Conservation (phyloP, 2,329 filamentous ascomycete species). For the Beauveria sp. region DNA sequence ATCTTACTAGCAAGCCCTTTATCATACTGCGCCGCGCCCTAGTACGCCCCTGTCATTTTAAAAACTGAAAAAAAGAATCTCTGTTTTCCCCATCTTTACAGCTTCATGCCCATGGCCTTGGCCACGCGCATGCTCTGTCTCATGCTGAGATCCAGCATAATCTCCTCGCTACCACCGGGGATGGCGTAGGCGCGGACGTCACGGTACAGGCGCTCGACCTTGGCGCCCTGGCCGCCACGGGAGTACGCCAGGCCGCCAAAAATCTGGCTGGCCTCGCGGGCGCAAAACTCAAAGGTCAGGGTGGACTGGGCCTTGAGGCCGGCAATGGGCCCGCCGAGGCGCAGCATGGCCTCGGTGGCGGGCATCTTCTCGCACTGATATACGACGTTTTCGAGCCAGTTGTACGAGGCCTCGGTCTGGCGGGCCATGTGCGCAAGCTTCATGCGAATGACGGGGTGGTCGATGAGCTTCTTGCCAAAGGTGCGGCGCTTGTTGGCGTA, state of each 20-base stretch:
- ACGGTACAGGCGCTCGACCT: conserved; percentile 89
- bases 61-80: not conserved
- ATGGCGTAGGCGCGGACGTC: conserved; percentile 96
- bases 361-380: conserved; percentile 91
- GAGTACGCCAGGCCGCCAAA: conserved; percentile 92
- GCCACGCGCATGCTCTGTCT: conserved; percentile 83
- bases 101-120: conserved; percentile 89
- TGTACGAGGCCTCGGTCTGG: conserved; percentile 94
- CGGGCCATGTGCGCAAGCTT: conserved; percentile 98
- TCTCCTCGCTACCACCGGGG: conserved; percentile 92
- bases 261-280: conserved; percentile 92
- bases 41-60: not conserved
- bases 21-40: not conserved
- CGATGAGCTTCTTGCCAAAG: conserved; percentile 92
- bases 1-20: not conserved
- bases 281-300: conserved; percentile 94
- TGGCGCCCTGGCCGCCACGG: conserved; percentile 86
- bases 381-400: conserved; percentile 92
- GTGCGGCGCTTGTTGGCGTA: conserved; percentile 96
- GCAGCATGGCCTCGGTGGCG: conserved; percentile 91
- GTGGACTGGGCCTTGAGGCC: conserved; percentile 90
- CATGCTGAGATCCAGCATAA: conserved; percentile 96
- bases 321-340: conserved; percentile 89
- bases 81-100: conserved; percentile 43
- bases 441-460: conserved; percentile 93